Percentiles rank a stretch among this genome's conserved stretches.
These are phyloP conservation scores for Harringtonia lauricola DNA, from an alignment of 2,329 filamentous ascomycete species.

Conservation along the genomic window DNA sequence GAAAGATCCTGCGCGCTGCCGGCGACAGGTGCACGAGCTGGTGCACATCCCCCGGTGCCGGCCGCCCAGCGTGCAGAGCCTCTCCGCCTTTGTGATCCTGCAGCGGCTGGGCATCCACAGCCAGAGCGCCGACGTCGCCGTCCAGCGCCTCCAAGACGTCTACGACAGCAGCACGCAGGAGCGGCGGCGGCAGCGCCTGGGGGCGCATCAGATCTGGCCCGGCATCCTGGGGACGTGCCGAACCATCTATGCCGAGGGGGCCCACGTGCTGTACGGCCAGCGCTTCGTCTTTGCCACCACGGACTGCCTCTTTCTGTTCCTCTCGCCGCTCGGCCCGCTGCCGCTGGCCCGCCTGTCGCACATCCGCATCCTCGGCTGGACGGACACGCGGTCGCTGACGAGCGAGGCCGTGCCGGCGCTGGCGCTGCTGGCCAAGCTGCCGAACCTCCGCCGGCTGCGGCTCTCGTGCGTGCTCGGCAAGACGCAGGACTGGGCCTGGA, in stretches of 20 bases:
- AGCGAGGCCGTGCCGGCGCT: conserved; percentile 1
- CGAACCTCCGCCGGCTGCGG: neutral
- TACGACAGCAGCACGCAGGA: no score
- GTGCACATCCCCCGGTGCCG: neutral
- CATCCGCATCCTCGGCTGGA: conserved; percentile 1
- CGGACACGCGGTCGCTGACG: neutral
- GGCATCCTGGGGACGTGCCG: neutral
- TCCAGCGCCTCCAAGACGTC: neutral
- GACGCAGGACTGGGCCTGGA: conserved; percentile 4
- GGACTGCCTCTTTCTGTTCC: neutral
- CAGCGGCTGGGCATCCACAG: neutral
- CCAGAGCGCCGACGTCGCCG: neutral
- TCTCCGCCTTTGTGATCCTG: neutral
- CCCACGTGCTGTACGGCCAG: conserved; percentile 1
- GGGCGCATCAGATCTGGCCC: no score
- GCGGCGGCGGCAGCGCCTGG: no score
- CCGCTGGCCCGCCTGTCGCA: neutral
- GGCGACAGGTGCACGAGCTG: neutral
- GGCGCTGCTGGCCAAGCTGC: neutral
- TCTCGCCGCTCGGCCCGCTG: neutral
- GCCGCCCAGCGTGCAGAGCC: neutral
- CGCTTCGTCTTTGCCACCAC: neutral
- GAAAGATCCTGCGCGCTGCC: neutral
- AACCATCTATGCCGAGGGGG: neutral
- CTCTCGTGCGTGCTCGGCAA: neutral